Evolutionary conservation across 306 rosid species (phyloP), one percentile per base, ranked within the genome.

Genomic region (Acmispon strigosus): DNA sequence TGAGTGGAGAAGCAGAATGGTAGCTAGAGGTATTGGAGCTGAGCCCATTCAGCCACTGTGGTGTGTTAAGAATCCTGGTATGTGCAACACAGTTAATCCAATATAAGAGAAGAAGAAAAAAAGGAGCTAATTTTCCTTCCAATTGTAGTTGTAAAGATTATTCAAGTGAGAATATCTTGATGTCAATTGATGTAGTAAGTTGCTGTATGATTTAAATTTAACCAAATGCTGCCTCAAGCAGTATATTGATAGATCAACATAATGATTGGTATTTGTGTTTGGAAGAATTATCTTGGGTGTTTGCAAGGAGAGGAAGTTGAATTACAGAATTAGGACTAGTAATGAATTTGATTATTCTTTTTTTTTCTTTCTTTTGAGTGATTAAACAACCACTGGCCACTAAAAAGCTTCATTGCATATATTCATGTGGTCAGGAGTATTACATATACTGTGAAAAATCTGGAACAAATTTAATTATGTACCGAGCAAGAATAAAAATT

Each of bases 1-100:
- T 74, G 97, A 93, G 74, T 93, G 98, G 96, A 81, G 98, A 79
- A 70, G 69, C 67, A 80, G 96, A 82, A 88, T 87, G 86, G 89
- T 90, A 6, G 79, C 37, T 12, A 90, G 97, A 70, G 97, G 97
- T 20, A 83, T 90, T 9, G 72, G 82, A 18, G 98, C 96, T 29
- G 97, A 93, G 76, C 98, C 98, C 0, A 85, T 93, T 87, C 97
- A 93, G 71, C 97, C 97, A 41, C 90, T 93, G 41, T 90, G 96
- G 92, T 93, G 98, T 70, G 11, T 84, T 53, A 82, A 87, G 76
- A 90, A 90, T 55, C 92, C 89, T 15, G 96, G 97, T 24, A 90
- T 93, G 98, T 93, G 96, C 78, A 84, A 93, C 69, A 66, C 83
- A 8, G 62, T 78, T 51, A 69, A 81, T 14, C 7, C 49, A 22